Base-by-base conservation (phyloP, 768 basidiomycete genomes). In the Tephrocybe rancida region DNA sequence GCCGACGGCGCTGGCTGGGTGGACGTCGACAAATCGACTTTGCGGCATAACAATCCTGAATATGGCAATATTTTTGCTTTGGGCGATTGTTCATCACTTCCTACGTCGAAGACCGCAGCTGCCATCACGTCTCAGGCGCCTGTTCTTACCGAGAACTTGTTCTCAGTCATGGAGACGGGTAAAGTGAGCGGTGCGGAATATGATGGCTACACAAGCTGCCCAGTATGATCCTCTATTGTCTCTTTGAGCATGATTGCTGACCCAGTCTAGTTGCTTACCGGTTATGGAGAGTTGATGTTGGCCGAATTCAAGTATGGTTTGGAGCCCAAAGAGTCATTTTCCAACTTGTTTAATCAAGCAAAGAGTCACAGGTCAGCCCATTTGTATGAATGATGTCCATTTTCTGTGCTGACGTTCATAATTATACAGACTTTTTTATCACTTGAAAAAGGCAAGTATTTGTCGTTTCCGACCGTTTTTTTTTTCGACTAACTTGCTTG, bases 81-180 rank as follows among this genome's bases (percentile, higher is more conserved):
- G 10, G 96, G 96, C n/a, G 96, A 99, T 66, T 90, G 90, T 63
- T 90, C 92, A 21, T 90, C 87, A 30, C 71, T 97, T 25, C 96
- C 96, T 7, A 98, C 94, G 24, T 93, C 91, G 69, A 99, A 96
- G 79, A 99, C 96, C 0, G 92, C 90, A 0, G 95, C 96, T 13
- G 96, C 95, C 5, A 89, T 98, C 63, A 93, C 91, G 2, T 85
- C 84, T 0, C 93, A 99, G 69, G 86, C 90, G 1, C 96, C 96
- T 10, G 87, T 99, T 4, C 78, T 98, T 41, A 83, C 87, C 1
- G 91, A 98, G 71, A 98, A 98, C 71, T 55, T 98, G 32, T 87
- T 85, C 68, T 84, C 85, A 24, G 72, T 89, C 27, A 72, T 93
- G 66, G 82, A 88, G 59, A 85, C 81, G 1, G 95, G 94, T 29